Conservation (phyloP, 2,329 filamentous ascomycete genomes). For the Camillea tinctor region DNA sequence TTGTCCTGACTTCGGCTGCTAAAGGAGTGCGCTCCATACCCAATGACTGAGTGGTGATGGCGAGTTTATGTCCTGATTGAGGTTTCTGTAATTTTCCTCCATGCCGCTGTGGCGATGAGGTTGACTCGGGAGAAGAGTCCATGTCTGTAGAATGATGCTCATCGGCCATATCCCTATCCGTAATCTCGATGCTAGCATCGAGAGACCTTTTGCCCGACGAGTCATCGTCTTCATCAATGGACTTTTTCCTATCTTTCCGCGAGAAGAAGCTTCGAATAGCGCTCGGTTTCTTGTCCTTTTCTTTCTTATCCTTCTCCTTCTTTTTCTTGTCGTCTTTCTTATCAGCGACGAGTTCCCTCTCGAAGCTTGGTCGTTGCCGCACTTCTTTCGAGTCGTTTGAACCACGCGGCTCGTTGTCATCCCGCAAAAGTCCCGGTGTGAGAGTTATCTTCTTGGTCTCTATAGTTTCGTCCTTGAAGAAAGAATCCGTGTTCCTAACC, state of each 20-base stretch:
- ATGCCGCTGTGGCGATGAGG: slow-evolving; percentile 48
- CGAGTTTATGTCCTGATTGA: slow-evolving; percentile 47
- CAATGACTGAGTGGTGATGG: slow-evolving; percentile 28
- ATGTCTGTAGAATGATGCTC: slow-evolving; percentile 44
- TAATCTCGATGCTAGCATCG: slow-evolving; percentile 44
- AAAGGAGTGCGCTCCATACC: slow-evolving; percentile 38
- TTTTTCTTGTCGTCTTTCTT: slow-evolving; percentile 62
- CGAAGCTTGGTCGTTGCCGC: slow-evolving; percentile 60
- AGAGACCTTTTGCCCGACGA: slow-evolving; percentile 61
- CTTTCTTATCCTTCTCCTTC: slow-evolving; percentile 59
- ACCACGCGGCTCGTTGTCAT: slow-evolving; percentile 59
- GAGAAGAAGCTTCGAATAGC: slow-evolving; percentile 60
- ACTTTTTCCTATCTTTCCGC: slow-evolving; percentile 59
- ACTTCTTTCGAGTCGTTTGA: slow-evolving; percentile 45
- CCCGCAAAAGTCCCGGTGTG: slow-evolving; percentile 86
- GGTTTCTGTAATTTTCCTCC: slow-evolving; percentile 71
- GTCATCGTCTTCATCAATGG: slow-evolving; percentile 58
- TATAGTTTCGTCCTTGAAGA: slow-evolving; percentile 93
- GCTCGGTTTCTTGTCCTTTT: slow-evolving; percentile 45
- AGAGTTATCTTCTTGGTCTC: slow-evolving; percentile 98
- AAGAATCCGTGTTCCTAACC: slow-evolving; percentile 88
- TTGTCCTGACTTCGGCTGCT: slow-evolving; percentile 37
- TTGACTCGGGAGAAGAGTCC: slow-evolving; percentile 47
- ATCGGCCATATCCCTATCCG: slow-evolving; percentile 42
- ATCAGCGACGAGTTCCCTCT: slow-evolving; percentile 45